Conservation (phyloP, 169 alveolate genomes). For the Eimeria sp. region DNA sequence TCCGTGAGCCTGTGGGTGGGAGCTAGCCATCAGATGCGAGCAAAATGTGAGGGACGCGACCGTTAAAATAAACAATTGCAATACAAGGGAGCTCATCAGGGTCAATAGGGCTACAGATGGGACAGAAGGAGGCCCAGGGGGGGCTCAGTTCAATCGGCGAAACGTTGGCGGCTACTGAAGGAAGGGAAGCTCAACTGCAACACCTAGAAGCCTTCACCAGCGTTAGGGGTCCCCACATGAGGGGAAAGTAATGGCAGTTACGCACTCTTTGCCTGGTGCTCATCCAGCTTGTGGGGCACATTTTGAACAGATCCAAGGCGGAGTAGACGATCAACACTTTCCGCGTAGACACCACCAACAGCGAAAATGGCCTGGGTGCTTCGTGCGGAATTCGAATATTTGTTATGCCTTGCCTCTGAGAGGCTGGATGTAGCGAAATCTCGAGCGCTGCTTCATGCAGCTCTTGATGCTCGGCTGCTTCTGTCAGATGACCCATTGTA, state of each 20-base stretch:
- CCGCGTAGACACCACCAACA: background rate
- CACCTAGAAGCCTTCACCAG: background rate
- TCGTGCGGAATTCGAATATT: constrained; percentile 65
- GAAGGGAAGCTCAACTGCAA: background rate
- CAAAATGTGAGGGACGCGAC: background rate
- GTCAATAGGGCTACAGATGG: background rate
- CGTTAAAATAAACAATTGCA: background rate
- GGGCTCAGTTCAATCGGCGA: background rate
- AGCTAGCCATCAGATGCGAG: constrained; percentile 5
- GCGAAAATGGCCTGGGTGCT: constrained; percentile 73
- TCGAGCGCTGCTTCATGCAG: constrained; percentile 64
- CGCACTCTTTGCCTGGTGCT: background rate
- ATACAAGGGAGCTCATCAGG: background rate
- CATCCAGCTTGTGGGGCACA: background rate
- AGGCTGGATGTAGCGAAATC: constrained; percentile 78
- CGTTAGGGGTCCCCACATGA: background rate
- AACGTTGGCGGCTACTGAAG: background rate
- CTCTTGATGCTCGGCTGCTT: constrained; percentile 58
- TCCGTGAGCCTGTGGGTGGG: background rate
- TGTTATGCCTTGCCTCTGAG: constrained; percentile 46
- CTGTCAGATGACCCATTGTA: constrained; percentile 24
- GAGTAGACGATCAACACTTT: background rate
- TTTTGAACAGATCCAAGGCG: background rate
- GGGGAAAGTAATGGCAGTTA: background rate
- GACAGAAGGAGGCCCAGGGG: background rate